Base-by-base conservation (phyloP, 1,284 basidiomycete genomes). In the Malassezia yamatoensis region DNA sequence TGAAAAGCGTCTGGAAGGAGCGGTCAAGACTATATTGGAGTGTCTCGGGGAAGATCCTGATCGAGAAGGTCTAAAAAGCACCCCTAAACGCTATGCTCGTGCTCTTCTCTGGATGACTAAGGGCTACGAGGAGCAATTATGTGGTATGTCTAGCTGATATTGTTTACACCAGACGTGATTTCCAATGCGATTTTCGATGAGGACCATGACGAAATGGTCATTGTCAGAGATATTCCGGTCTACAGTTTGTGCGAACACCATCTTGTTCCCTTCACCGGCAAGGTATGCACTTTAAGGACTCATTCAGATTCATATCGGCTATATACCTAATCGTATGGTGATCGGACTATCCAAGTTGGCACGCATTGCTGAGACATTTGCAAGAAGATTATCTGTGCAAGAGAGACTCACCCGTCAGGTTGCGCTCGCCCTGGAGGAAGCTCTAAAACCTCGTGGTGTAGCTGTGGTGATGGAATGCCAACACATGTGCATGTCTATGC, bases 401-500 rank as follows among this genome's bases (percentile, higher is more conserved):
- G 94, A 99, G 77, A 85, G 94, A 10, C 80, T 99, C 54, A 98
- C 94, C 15, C 91, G 90, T 75, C 94, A 99, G 76, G 90, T 99
- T 59, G 94, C 94, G 0, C 81, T 96, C 44, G 90, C 94, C 15
- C 85, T 99, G 7, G 88, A 96, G 75, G 93, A 99, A 76, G 94
- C 94, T 12, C 91, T 98, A 66, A 84, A 88, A 67, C 94, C 94
- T 46, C 83, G 87, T 62, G 94, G 94, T 49, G 94, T 99, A n/a
- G 94, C 91, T 1, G 94, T 99, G 60, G 94, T 99, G 29, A 58
- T 70, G 35, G 65, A 67, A 49, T 62, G 57, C 71, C 93, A 90
- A 38, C 94, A 99, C 78, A 82, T 98, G 78, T 99, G 94, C 75
- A 99, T 99, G 94, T 90, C 91, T 1, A 98, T 98, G 91, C 85